Base-by-base conservation (phyloP, 768 basidiomycete species). In the Amanita rubescens region DNA sequence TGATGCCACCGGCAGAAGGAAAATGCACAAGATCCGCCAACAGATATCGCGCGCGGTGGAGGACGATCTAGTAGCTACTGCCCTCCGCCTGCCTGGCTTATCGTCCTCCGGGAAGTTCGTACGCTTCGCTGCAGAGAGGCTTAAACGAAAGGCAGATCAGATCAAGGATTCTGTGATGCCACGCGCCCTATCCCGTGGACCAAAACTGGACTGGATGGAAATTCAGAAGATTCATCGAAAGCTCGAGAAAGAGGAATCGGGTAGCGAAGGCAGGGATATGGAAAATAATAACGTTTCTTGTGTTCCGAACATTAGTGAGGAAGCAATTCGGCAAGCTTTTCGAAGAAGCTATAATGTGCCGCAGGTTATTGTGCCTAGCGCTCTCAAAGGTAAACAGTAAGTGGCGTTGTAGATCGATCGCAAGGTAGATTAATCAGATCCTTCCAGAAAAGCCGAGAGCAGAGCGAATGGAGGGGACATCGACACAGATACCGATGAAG, bases 301-400 rank as follows among this genome's bases (percentile, higher is more conserved):
- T 24, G n/a, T 32, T 7, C 25, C 41, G 27, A 33, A 51, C 11
- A 43, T 51, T 3, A 24, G 10, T 10, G 27, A 27, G 19, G 30
- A 39, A 8, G 41, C 22, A 35, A 10, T 51, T 19, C 10, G 14
- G 9, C 27, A 43, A 7, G 15, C 9, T 15, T 43, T 38, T 10
- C 25, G n/a, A 33, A 30, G 38, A 43, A 51, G 51, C 38, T 22
- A 22, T 15, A 14, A 43, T 51, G 51, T 51, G n/a, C 51, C 51
- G 14, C 51, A 51, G 34, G 41, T 51, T 38, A 30, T 51, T n/a
- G 42, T 51, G 51, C 51, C 51, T 9, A 38, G 51, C 19, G 39
- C 19, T 17, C 37, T 14, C 8, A 49, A 35, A 19, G 44, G 44
- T 17, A 43, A 43, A 51, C 14, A 33, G 51, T 51, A 43, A 12